Percentiles rank a stretch among this genome's conserved stretches.
Conservation (phyloP, 352 stramenopile genomes). For the Plasmopara halstedii region DNA sequence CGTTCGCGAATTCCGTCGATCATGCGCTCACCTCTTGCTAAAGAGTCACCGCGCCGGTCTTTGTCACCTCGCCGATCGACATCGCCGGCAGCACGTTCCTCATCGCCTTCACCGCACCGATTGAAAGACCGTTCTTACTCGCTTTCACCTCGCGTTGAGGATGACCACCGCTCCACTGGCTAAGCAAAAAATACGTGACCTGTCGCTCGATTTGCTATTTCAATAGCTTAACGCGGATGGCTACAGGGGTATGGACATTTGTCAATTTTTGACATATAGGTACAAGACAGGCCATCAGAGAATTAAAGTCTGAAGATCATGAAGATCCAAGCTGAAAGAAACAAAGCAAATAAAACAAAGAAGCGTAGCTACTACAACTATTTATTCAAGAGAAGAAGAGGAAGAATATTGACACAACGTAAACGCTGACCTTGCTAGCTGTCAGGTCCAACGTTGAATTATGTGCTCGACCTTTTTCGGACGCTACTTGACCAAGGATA, state of each 20-base stretch:
- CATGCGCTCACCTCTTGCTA: constrained; percentile 23
- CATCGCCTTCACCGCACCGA: constrained; percentile 30
- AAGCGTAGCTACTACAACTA: constrained; percentile 27
- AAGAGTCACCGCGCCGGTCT: constrained; percentile 13
- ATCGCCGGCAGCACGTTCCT: constrained; percentile 38
- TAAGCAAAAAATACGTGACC: neutral
- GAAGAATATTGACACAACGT: constrained; percentile 4
- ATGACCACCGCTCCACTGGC: constrained; percentile 29
- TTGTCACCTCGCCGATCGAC: constrained; percentile 20
- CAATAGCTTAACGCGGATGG: too few species aligned
- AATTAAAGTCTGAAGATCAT: constrained; percentile 20
- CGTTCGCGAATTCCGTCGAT: constrained; percentile 33
- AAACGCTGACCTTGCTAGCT: neutral
- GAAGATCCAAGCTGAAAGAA: constrained; percentile 29
- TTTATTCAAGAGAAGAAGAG: constrained; percentile 28
- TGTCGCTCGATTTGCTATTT: neutral
- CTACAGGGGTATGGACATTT: too few species aligned
- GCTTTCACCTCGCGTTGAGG: constrained; percentile 28
- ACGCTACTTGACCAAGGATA: too few species aligned
- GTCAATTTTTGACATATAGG: neutral
- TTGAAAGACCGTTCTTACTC: constrained; percentile 47
- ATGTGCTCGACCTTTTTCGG: too few species aligned
- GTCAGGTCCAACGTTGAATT: neutral
- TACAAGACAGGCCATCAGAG: constrained; percentile 13
- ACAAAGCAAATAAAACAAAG: constrained; percentile 42